Evolutionary conservation across 108 stramenopile species (phyloP).

Genomic region (Tribonema minus): DNA sequence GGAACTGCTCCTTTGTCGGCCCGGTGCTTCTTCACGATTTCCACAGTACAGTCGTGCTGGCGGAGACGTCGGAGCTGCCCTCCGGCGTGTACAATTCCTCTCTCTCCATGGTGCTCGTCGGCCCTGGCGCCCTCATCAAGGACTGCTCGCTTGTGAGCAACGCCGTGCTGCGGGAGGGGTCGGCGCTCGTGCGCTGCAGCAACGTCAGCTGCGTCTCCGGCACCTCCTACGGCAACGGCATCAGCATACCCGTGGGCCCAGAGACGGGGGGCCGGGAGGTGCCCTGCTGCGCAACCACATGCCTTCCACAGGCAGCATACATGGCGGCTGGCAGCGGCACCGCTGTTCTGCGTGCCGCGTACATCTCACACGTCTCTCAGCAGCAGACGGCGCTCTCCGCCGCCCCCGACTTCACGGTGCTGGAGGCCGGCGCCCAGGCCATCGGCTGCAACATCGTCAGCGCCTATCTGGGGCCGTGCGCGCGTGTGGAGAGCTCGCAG

Average conservation of each 20-base stretch:
- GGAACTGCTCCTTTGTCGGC: neutral
- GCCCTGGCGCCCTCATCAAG: conserved; percentile 32
- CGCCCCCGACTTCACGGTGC: neutral
- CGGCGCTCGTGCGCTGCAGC: conserved; percentile 12
- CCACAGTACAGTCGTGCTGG: too few species aligned
- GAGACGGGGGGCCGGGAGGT: conserved; percentile 18
- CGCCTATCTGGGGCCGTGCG: neutral
- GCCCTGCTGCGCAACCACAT: conserved; percentile 9
- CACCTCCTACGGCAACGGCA: conserved; percentile 21
- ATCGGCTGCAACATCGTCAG: neutral
- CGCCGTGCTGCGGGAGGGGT: neutral
- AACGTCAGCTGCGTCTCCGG: neutral
- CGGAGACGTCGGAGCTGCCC: conserved; percentile 13
- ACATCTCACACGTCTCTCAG: too few species aligned
- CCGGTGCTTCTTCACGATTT: too few species aligned
- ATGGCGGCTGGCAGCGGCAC: conserved; percentile 1
- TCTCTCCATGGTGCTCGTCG: conserved; percentile 13
- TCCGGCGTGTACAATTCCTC: conserved; percentile 38
- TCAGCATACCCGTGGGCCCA: conserved; percentile 8
- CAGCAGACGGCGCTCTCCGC: neutral
- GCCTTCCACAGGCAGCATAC: conserved; percentile 4
- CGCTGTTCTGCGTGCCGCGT: too few species aligned
- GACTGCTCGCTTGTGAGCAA: neutral
- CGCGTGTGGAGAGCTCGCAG: neutral
- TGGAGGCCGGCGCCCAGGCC: too few species aligned